Percentiles rank a stretch among this genome's conserved stretches.
Evolutionary conservation across 1,139 yeast genomes (phyloP).

Genomic region (Pneumocystis canis): DNA sequence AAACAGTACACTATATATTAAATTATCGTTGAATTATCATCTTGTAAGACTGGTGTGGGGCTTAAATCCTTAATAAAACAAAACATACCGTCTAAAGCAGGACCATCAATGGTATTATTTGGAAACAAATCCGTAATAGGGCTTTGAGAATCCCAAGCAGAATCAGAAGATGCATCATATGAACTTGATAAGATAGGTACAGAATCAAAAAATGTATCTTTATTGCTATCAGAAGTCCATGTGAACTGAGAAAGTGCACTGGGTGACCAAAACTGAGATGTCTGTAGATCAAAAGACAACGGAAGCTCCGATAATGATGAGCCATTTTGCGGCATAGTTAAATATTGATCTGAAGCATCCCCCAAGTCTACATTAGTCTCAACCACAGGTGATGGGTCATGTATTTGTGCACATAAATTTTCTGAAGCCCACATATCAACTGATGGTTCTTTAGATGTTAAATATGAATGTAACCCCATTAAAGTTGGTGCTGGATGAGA

Average conservation of each 20-base stretch:
- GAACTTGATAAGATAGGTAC: not conserved
- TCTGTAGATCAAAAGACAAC: not conserved
- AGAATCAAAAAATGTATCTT: not conserved
- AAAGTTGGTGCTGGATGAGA: not conserved
- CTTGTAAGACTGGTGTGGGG: not conserved
- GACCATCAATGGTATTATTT: not conserved
- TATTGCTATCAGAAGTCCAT: not conserved
- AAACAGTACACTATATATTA: not conserved
- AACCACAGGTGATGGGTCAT: not conserved
- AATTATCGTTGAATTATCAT: not conserved
- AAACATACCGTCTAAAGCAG: not conserved
- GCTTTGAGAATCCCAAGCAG: not conserved
- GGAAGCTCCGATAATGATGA: not conserved
- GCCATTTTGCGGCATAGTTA: not conserved
- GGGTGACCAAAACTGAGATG: not conserved
- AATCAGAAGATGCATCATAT: constrained; percentile 1
- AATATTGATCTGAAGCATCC: not conserved
- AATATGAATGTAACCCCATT: not conserved
- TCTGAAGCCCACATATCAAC: not conserved
- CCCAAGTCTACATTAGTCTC: not conserved
- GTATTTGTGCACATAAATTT: not conserved
- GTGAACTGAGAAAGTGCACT: not conserved
- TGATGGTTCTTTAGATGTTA: not conserved
- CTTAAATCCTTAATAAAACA: constrained; percentile 1
- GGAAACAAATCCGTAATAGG: not conserved